These are phyloP conservation scores for Olyra latifolia DNA, from an alignment of 176 grass and related monocot genomes.

Conservation along the genomic window DNA sequence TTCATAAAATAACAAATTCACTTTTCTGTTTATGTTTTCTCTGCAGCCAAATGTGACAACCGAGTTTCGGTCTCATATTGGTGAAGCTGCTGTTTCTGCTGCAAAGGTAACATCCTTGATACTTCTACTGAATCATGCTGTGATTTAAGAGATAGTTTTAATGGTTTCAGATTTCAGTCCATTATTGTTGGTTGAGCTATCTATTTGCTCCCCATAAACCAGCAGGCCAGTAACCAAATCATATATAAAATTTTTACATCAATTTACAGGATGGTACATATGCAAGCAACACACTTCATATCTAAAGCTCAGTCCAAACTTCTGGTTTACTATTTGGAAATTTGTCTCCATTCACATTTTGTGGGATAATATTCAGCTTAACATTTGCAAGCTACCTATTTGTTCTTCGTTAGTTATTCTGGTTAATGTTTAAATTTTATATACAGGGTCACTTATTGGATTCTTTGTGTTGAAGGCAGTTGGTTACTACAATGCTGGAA, in stretches of 20 bases:
- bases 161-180: background rate
- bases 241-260: background rate
- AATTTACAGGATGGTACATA: background rate
- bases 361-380: background rate
- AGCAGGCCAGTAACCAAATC: background rate
- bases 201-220: background rate
- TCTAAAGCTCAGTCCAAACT: background rate
- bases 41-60: conserved; percentile 76
- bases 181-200: background rate
- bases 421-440: conserved; percentile 39
- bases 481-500: conserved; percentile 97
- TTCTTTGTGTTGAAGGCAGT: conserved; percentile 87
- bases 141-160: background rate
- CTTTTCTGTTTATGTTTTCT: conserved; percentile 22
- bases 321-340: background rate
- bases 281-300: background rate
- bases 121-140: conserved; percentile 18
- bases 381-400: background rate
- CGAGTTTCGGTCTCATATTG: conserved; percentile 74
- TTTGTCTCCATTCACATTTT: background rate
- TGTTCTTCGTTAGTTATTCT: conserved; percentile 19
- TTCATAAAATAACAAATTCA: background rate
- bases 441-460: conserved; percentile 50
- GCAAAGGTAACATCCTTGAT: conserved; percentile 67
- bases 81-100: conserved; percentile 84